Evolutionary conservation across 768 basidiomycete genomes (phyloP).

Genomic region (Tricholoma furcatifolium): DNA sequence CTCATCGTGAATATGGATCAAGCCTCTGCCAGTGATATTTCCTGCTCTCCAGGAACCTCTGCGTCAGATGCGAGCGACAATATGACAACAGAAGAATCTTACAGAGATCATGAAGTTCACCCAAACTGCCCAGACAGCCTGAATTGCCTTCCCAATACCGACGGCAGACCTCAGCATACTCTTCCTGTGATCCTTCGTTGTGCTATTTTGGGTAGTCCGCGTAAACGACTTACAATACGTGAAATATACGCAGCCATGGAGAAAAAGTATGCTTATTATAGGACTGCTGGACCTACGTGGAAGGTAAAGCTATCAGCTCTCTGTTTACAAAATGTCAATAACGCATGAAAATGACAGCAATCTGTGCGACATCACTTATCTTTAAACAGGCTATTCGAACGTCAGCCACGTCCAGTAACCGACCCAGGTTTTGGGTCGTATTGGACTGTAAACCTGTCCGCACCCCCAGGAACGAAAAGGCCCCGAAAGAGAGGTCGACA

Average conservation of each 20-base stretch:
- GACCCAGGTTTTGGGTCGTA: constrained; percentile 88
- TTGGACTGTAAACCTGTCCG: constrained; percentile 85
- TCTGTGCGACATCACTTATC: constrained; percentile 86
- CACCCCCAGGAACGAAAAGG: constrained; percentile 85
- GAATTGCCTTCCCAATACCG: constrained; percentile 75
- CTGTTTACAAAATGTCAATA: constrained; percentile 3
- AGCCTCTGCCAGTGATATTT: constrained; percentile 27
- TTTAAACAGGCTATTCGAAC: constrained; percentile 78
- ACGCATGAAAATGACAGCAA: constrained; percentile 50
- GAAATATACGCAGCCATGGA: constrained; percentile 90
- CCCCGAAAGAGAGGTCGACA: constrained; percentile 76
- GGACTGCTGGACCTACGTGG: constrained; percentile 80
- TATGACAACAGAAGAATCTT: constrained; percentile 25
- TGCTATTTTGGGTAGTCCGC: constrained; percentile 76
- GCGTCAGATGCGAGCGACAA: constrained; percentile 31
- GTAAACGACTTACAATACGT: constrained; percentile 75
- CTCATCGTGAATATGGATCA: constrained; percentile 26
- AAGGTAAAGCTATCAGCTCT: constrained; percentile 51
- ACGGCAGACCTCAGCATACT: constrained; percentile 79
- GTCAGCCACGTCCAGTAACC: constrained; percentile 77
- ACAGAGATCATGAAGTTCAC: constrained; percentile 53
- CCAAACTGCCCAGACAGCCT: constrained; percentile 78
- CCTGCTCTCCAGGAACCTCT: constrained; percentile 27
- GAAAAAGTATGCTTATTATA: constrained; percentile 79
- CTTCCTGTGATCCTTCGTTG: constrained; percentile 84